Conservation (phyloP, 805 yeast genomes). For the Saccharomycodes ludwigii region DNA sequence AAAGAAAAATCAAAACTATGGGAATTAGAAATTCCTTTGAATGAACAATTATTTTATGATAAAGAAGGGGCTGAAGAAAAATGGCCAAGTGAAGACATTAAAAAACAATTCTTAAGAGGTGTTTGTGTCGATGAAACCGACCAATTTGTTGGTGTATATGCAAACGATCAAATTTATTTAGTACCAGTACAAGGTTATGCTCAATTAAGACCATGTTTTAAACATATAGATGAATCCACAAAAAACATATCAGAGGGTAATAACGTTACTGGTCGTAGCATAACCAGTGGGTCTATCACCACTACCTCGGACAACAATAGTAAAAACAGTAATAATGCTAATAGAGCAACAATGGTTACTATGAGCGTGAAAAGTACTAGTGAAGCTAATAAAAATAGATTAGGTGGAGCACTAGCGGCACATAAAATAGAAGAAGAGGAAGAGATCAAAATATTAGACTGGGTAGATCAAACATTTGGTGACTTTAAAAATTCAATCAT, state of each 20-base stretch:
- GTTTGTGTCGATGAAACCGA: constrained; percentile 46
- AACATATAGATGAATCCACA: constrained; percentile 54
- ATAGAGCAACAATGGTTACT: constrained; percentile 52
- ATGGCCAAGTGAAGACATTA: constrained; percentile 42
- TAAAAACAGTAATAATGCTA: constrained; percentile 23
- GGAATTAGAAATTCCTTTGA: constrained; percentile 68
- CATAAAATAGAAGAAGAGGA: constrained; percentile 56
- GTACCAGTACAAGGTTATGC: constrained; percentile 54
- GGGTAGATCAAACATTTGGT: constrained; percentile 2
- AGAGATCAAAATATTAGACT: constrained; percentile 4
- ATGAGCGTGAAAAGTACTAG: constrained; percentile 58
- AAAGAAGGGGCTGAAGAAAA: constrained; percentile 40
- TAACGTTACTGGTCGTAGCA: constrained; percentile 13
- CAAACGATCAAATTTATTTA: constrained; percentile 43
- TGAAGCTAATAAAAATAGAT: constrained; percentile 44
- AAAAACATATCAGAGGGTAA: constrained; percentile 32
- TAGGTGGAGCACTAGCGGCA: constrained; percentile 61
- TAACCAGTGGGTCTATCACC: neutral
- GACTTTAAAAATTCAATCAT: neutral
- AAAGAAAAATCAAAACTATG: constrained; percentile 53
- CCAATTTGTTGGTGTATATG: constrained; percentile 33
- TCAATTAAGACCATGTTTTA: constrained; percentile 74
- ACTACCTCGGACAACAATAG: constrained; percentile 29
- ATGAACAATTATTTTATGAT: constrained; percentile 58
- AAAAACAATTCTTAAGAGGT: constrained; percentile 57